Base-by-base conservation (phyloP, 306 rosid species). In the Lagenaria siceraria region DNA sequence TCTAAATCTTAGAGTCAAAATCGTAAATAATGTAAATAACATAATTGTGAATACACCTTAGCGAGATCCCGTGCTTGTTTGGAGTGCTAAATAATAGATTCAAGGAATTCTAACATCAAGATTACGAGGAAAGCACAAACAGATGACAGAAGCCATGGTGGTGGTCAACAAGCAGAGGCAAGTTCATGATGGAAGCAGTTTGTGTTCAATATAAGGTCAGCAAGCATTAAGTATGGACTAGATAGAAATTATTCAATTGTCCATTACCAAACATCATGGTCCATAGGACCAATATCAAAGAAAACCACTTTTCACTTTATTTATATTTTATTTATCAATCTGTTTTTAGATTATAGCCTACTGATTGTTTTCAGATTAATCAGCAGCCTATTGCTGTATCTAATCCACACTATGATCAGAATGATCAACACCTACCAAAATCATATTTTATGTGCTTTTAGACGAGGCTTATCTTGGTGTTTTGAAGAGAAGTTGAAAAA, bases 371-470 rank as follows among this genome's bases (percentile, higher is more conserved):
- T 19, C 74, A 9, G 19, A 68, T 40, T 68, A 68, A 68, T 68
- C 74, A 68, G 70, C 22, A 40, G 52, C 52, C 52, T 46, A 46
- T 4, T 15, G 38, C 8, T 35, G 40, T 31, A 27, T 61, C 68
- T 27, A 60, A 6, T 61, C 21, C 68, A 61, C 18, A 63, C 31
- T 66, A 31, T 21, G 17, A 69, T 43, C 38, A 46, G 7, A 70
- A 70, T 46, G 40, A n/a, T 70, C 76, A 70, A 46, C 58, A 70
- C 76, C 76, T 7, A 71, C 59, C 76, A 48, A 25, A 71, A 15
- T 71, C 76, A 22, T 46, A 71, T 24, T 25, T 48, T 46, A 29
- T 25, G 35, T 15, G 38, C 15, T 24, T n/a, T 13, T 71, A 21
- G 29, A 66, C 5, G 15, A 69, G 75, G 75, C 56, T 69, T 69